phyloP scores from a whole-genome alignment of 2,329 filamentous ascomycete species.

The Colletotrichum zoysiae region DNA sequence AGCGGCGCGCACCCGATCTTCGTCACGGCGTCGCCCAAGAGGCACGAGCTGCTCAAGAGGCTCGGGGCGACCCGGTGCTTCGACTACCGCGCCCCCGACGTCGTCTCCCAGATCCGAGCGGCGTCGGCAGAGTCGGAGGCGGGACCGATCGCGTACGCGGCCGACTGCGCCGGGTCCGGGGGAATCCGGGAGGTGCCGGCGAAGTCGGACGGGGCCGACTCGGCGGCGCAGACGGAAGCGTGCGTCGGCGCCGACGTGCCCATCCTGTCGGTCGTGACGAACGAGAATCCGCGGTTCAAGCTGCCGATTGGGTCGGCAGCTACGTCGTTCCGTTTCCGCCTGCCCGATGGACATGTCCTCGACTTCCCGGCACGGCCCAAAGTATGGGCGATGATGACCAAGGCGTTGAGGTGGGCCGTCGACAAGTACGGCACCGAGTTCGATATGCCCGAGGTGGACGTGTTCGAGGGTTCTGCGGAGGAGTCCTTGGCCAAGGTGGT shows the following conservation, averaged over 20 bases:
- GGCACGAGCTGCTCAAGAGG: constrained; percentile 48
- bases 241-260: background rate
- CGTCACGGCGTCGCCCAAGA: constrained; percentile 49
- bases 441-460: background rate
- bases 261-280: constrained; percentile 2
- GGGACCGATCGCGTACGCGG: constrained; percentile 29
- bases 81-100: constrained; percentile 47
- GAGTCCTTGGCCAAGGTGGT: constrained; percentile 7
- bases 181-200: background rate
- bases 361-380: constrained; percentile 10
- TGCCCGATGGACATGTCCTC: background rate
- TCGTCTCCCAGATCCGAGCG: constrained; percentile 12
- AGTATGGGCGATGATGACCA: background rate
- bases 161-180: constrained; percentile 19
- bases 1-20: constrained; percentile 50
- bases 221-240: constrained; percentile 12
- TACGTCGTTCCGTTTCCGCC: background rate
- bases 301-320: constrained; percentile 18
- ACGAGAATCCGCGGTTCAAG: background rate
- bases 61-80: constrained; percentile 53
- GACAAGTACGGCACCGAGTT: constrained; percentile 5
- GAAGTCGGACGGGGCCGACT: background rate
- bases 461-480: constrained; percentile 11
- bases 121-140: constrained; percentile 12
- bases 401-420: constrained; percentile 7